These are phyloP conservation scores for Tieghemiomyces parasiticus DNA, from an alignment of 192 early-diverging fungal genomes.

Conservation along the genomic window DNA sequence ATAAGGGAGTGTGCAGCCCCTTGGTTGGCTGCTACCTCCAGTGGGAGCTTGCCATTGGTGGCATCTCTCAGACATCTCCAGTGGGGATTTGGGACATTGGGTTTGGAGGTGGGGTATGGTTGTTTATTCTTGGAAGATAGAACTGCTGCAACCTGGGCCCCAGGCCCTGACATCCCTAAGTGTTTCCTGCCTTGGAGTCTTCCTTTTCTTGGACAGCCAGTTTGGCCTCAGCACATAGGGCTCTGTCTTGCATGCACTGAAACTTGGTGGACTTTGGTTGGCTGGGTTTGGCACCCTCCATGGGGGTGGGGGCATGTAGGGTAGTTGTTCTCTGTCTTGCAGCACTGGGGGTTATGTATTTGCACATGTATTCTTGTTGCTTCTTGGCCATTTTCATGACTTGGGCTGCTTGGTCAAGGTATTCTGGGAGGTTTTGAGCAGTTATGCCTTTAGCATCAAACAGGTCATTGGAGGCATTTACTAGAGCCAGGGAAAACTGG, in stretches of 20 bases:
- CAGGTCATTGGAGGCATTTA: not conserved
- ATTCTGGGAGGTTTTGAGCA: not conserved
- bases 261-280: not conserved
- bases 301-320: too few species aligned
- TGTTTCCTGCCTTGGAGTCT: not conserved
- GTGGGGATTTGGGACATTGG: not conserved
- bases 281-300: not conserved
- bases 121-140: not conserved
- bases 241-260: not conserved
- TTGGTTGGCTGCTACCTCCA: not conserved
- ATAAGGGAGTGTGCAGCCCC: not conserved
- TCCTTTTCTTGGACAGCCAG: not conserved
- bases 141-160: not conserved
- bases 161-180: not conserved
- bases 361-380: not conserved
- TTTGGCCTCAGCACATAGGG: not conserved
- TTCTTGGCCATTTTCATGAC: not conserved
- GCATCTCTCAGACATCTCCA: not conserved
- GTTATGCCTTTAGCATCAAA: not conserved
- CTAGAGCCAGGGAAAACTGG: not conserved
- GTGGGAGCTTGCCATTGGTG: not conserved
- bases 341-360: too few species aligned
- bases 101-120: not conserved
- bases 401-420: not conserved
- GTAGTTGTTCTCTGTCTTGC: too few species aligned